A percentile compares a stretch with the other conserved stretches of the same genome.
Evolutionary conservation across 257 asterid species (phyloP).

Genomic region (Buddleja alternifolia): DNA sequence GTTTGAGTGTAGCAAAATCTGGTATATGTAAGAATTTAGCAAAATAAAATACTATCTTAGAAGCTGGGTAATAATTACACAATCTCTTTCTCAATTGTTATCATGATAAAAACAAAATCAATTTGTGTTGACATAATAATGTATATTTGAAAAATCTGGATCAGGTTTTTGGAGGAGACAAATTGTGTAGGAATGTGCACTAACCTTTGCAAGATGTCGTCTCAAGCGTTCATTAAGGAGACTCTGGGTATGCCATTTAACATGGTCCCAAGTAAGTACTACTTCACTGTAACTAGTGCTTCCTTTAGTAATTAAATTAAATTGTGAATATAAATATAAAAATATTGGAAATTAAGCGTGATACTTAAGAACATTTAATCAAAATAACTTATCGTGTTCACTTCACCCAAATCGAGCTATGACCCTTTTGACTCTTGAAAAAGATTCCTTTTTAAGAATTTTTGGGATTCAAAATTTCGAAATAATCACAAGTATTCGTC

Average conservation of each 20-base stretch:
- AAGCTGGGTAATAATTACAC: background rate
- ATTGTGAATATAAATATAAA: too few species aligned
- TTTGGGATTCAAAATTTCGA: too few species aligned
- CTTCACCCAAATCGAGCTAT: too few species aligned
- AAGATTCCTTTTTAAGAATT: too few species aligned
- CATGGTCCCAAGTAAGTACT: conserved; percentile 82
- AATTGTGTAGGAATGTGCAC: conserved; percentile 98
- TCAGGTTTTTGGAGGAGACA: conserved; percentile 87
- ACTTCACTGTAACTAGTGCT: background rate
- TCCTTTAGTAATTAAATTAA: background rate
- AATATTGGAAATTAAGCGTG: too few species aligned
- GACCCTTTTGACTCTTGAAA: too few species aligned
- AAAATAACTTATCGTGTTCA: too few species aligned
- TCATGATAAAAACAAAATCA: background rate
- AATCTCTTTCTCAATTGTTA: conserved; percentile 10
- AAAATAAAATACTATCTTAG: too few species aligned
- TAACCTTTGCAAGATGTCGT: conserved; percentile 91
- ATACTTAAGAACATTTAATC: too few species aligned
- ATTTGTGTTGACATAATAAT: background rate
- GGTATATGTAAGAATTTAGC: too few species aligned
- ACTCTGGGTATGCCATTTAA: conserved; percentile 73
- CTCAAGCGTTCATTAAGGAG: conserved; percentile 83
- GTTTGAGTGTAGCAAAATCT: too few species aligned
- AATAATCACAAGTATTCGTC: too few species aligned
- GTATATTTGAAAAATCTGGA: background rate